Base-by-base conservation (phyloP, 2,329 filamentous ascomycete species). In the Fusarium verrucosum region DNA sequence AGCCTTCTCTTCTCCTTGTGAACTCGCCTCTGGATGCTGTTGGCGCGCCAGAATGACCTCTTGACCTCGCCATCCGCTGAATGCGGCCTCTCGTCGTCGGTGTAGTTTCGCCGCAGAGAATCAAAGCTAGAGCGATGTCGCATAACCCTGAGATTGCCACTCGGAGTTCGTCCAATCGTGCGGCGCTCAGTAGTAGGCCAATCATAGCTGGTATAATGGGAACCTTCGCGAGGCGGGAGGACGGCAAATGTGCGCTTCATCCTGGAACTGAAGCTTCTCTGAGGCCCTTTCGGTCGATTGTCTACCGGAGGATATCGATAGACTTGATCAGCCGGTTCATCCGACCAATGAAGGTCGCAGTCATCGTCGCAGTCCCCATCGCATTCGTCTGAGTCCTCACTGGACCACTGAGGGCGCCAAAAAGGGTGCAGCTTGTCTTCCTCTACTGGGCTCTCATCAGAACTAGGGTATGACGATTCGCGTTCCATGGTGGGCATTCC, bases 201-300 rank as follows among this genome's bases (percentile, higher is more conserved):
- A 14, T 79, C 75, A 49, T 75, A 71, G 36, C 64, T 68, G 9
- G 67, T 65, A 19, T 70, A 58, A 43, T 72, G 71, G 13, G 62
- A 65, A 51, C 78, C 76, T 55, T 79, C 77, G 22, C 78, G 77
- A n/a, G 80, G 65, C 1, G 87, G 86, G 43, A 89, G 70, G 25
- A 89, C 87, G 13, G 86, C 82, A 77, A 89, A 88, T 0, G 86
- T 89, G 32, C 80, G 78, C 74, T 84, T 86, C 76, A 87, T 75
- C 28, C 81, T 83, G 30, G 79, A 74, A 62, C 83, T 86, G 14
- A 88, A 72, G 55, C 80, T 85, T 50, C 81, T 76, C 33, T 81
- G 80, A 4, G 81, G 81, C 20, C 69, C 74, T 10, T 65, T 64
- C 1, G 82, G 81, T 30, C 83, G 80, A 56, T 83, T 82, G 56